Evolutionary conservation across 768 basidiomycete species (phyloP), one percentile per base, ranked within the genome.

Genomic region (Collybia sp.): DNA sequence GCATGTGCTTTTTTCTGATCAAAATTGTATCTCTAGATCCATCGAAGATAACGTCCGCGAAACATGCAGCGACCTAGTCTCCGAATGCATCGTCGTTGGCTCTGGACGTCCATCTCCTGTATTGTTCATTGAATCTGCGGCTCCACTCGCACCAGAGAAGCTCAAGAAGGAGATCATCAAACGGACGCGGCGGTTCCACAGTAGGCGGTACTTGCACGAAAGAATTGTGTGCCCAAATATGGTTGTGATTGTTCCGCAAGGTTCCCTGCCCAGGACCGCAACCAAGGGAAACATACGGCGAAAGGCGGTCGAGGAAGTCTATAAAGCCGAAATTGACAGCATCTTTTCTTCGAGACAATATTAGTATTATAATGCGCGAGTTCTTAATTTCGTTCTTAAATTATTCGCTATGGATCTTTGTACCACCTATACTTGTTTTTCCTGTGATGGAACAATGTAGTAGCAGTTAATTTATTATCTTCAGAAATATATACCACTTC

Each of bases 281-380:
- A 86, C 86, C 5, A 89, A 89, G 66, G 86, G 87, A 19, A 88
- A 88, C 58, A 81, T 89, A 51, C 81, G 86, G 42, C 76, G 87
- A 34, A 76, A 71, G 52, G 85, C 83, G 9, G 84, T 87, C 15
- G 87, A 89, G 63, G 82, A 84, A 54, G 52, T 67, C 18, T 86
- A 76, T 66, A 70, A 70, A 55, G 55, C 58, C 18, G 65, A 75
- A 46, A 70, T 89, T 31, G 83, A 88, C 61, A 52, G 56, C 20
- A 73, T 85, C 40, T 86, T 25, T 25, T 3, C 25, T 25, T 25
- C 25, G 25, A 25, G 25, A 25, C 8, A 8, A 25, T 25, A 25
- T 8, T 25, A 8, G 25, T 25, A 25, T 25, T n/a, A n/a, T n/a
- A n/a, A n/a, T 4, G 25, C 25, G 25, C 25, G 8, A 8, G 4